Base-by-base conservation (phyloP, 805 yeast genomes). In the Candida ulmi region DNA sequence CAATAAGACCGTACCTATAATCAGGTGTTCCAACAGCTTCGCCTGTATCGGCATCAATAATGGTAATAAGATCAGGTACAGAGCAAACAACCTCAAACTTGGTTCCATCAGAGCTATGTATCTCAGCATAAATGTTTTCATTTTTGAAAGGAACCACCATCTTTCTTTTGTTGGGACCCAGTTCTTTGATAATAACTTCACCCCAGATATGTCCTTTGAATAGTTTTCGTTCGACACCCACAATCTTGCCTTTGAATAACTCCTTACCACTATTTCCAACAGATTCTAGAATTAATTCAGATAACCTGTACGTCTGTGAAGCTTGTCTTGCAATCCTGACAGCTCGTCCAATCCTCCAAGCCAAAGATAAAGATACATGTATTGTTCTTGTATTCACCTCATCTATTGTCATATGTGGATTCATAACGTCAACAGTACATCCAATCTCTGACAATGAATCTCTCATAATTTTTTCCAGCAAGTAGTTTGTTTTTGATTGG, bases 11-110 rank as follows among this genome's bases (percentile, higher is more conserved):
- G 46, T 69, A 69, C 30, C 72, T 48, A 46, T 68, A 70, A 28
- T 70, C 75, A n/a, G 67, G 71, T 2, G 73, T 69, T 8, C 74
- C 74, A 11, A 69, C 63, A 12, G 73, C 73, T 40, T 66, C 72
- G 28, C 74, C 74, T 25, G 63, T 54, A 30, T 66, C 69, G 8
- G 61, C 51, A 47, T 69, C 71, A 36, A 62, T 47, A 8, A 70
- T 70, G 2, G 72, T 46, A 43, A 70, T 68, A 38, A 70, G 45
- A 46, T 70, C 75, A n/a, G 76, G 76, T 30, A 69, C 74, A 5
- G 70, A 57, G 38, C 66, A 58, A 11, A 68, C 58, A n/a, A 60
- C 50, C 37, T 58, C 24, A 21, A 9, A 7, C 9, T 7, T 9
- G 9, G 24, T 9, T 21, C 24, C 50, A 23, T 47, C 47, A 30